Evolutionary conservation across 129 eudicot genomes (phyloP).

Genomic region (Flaveria brownii): DNA sequence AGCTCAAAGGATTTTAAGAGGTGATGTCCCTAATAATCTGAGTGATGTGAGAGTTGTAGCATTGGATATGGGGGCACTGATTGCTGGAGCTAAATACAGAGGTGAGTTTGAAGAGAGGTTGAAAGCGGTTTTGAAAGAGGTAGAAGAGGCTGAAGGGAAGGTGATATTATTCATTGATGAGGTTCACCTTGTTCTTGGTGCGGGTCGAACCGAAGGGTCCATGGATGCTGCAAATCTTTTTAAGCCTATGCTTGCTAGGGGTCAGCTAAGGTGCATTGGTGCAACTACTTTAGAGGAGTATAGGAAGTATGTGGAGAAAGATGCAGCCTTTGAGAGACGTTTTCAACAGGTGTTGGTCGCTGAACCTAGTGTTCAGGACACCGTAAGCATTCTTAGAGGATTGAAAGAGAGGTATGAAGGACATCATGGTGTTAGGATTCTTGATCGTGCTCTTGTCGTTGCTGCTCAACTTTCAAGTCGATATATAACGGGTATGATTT

Average conservation of each 20-base stretch:
- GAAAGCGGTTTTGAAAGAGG: constrained; percentile 89
- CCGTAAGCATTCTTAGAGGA: constrained; percentile 81
- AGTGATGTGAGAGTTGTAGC: constrained; percentile 81
- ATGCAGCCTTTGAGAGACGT: constrained; percentile 95
- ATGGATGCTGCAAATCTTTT: constrained; percentile 97
- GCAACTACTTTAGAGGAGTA: constrained; percentile 94
- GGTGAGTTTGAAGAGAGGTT: constrained; percentile 94
- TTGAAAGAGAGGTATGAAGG: constrained; percentile 94
- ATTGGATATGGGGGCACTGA: constrained; percentile 88
- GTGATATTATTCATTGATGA: constrained; percentile 91
- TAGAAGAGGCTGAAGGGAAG: constrained; percentile 93
- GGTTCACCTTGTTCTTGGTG: constrained; percentile 83
- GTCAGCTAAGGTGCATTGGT: constrained; percentile 90
- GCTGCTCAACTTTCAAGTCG: constrained; percentile 87
- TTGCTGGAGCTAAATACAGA: constrained; percentile 91
- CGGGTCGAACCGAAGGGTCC: constrained; percentile 90
- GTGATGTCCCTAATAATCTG: constrained; percentile 91
- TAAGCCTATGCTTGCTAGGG: constrained; percentile 98
- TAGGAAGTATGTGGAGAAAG: constrained; percentile 90
- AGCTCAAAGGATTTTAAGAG: constrained; percentile 85
- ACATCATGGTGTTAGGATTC: constrained; percentile 95
- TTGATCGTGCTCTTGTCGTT: constrained; percentile 82
- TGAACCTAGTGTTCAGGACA: constrained; percentile 84
- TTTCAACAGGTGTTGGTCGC: constrained; percentile 97
- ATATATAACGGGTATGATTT: constrained; percentile 70